A percentile compares a stretch with the other conserved stretches of the same genome.
These are phyloP conservation scores for Boletus reticuloceps DNA, from an alignment of 768 basidiomycete genomes.

Conservation along the genomic window DNA sequence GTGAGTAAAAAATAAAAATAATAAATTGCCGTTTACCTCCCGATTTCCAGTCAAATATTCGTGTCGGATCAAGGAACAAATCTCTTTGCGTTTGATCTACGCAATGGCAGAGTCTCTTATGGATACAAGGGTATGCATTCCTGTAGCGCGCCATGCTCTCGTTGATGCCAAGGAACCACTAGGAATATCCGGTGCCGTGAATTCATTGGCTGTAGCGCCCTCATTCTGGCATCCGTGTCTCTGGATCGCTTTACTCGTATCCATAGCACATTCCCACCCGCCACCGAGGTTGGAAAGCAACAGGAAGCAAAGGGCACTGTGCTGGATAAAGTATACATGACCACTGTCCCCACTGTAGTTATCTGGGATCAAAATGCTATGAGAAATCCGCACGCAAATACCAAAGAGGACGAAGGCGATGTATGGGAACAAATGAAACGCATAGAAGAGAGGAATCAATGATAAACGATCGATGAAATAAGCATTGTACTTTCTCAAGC, in stretches of 20 bases:
- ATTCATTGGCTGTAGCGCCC: slow-evolving; percentile 58
- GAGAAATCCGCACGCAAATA: slow-evolving; percentile 8
- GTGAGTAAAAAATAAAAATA: slow-evolving; percentile 41
- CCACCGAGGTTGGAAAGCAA: slow-evolving; percentile 43
- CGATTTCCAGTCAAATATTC: slow-evolving; percentile 57
- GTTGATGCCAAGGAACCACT: not conserved
- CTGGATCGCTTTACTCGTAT: slow-evolving; percentile 71
- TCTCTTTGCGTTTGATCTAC: slow-evolving; percentile 63
- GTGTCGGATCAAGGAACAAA: slow-evolving; percentile 63
- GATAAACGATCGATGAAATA: slow-evolving; percentile 6
- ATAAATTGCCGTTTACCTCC: not conserved
- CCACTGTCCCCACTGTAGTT: slow-evolving; percentile 57
- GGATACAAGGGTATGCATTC: slow-evolving; percentile 58
- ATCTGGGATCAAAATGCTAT: slow-evolving; percentile 54
- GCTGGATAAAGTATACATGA: slow-evolving; percentile 62
- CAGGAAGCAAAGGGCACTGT: slow-evolving; percentile 59
- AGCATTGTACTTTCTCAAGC: too few relatives aligned
- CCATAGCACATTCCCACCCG: slow-evolving; percentile 58
- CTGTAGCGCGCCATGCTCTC: not conserved
- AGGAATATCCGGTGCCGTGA: slow-evolving; percentile 73
- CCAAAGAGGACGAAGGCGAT: slow-evolving; percentile 49
- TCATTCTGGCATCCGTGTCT: slow-evolving; percentile 55
- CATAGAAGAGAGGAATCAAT: slow-evolving; percentile 39
- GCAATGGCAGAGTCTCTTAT: slow-evolving; percentile 62
- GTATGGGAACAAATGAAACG: slow-evolving; percentile 69